Base-by-base conservation (phyloP, 2,329 filamentous ascomycete genomes). In the Didymella segeticola region DNA sequence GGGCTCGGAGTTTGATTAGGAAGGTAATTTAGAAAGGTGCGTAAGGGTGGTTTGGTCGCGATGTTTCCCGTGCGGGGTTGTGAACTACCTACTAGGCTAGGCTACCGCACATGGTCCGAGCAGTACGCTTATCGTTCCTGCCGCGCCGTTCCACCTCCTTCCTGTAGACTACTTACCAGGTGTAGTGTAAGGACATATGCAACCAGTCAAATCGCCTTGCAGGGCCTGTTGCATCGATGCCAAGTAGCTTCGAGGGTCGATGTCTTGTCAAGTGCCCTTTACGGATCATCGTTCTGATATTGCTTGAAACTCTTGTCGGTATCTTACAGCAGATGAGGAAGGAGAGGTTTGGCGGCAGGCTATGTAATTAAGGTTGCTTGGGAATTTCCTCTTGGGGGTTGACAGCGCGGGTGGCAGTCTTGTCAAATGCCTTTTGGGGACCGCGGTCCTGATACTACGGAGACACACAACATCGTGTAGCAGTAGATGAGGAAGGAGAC, bases 1-100 rank as follows among this genome's bases (percentile, higher is more conserved):
- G 58, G 53, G 50, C 45, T 39, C 38, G 14, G 33, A 43, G 50
- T 54, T 63, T 14, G 45, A 62, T 62, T 38, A 39, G 60, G 62
- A 62, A 64, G 59, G 61, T 64, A 64, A 53, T 50, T 27, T 49
- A 43, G 45, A 46, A 52, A 39, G 52, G 56, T 59, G 60, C 60
- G 60, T 59, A 49, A 53, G 60, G 43, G 11, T 31, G 47, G 38
- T 45, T 23, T 51, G 20, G 56, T 57, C 52, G 57, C 25, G 41
- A 60, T 56, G 30, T 54, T 34, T 34, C 51, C 57, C 38, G 43
- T 58, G 52, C 48, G 53, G 52, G 55, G 43, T 49, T 19, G 20
- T 47, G 41, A 34, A 27, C 30, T 38, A 46, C 36, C 50, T 60
- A 27, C n/a, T n/a, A n/a, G n/a, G n/a, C n/a, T n/a, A n/a, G n/a